Conservation (phyloP, 352 stramenopile species). For the Phytopythium sindhum region DNA sequence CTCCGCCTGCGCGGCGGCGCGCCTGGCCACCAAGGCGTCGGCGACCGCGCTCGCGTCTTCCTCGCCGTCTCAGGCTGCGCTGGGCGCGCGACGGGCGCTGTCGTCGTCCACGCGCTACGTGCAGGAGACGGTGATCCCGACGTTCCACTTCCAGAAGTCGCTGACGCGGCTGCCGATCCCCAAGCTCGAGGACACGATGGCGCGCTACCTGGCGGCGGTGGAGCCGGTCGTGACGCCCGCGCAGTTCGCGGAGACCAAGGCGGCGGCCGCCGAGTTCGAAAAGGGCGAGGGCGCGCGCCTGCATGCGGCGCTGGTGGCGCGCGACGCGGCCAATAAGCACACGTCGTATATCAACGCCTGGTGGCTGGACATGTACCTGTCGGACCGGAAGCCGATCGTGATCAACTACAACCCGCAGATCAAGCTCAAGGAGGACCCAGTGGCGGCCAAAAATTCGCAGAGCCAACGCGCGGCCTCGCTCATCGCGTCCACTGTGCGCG, state of each 20-base stretch:
- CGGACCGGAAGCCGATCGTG: slow-evolving; percentile 77
- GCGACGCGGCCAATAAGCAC: slow-evolving; percentile 77
- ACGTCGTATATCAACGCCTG: slow-evolving; percentile 92
- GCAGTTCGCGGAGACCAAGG: slow-evolving; percentile 52
- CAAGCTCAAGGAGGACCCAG: slow-evolving; percentile 83
- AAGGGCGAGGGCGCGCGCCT: slow-evolving; percentile 54
- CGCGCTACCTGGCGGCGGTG: slow-evolving; percentile 72
- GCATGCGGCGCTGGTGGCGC: slow-evolving; percentile 68
- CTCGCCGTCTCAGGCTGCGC: no score
- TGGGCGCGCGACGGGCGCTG: no score
- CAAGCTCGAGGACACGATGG: slow-evolving; percentile 81
- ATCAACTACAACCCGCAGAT: slow-evolving; percentile 92
- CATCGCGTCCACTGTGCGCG: slow-evolving; percentile 80
- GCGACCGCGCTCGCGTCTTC: no score
- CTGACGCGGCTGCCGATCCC: slow-evolving; percentile 83
- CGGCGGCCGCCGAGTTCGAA: slow-evolving; percentile 59
- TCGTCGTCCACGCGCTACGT: slow-evolving; percentile 54
- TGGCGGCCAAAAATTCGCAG: slow-evolving; percentile 82
- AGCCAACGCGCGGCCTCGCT: slow-evolving; percentile 81
- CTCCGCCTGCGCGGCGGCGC: neutral
- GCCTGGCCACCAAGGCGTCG: no score
- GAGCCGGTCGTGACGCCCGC: slow-evolving; percentile 62
- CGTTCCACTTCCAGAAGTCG: slow-evolving; percentile 87
- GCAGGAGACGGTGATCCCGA: slow-evolving; percentile 85
- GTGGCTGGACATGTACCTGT: slow-evolving; percentile 93